phyloP scores from a whole-genome alignment of 2,329 filamentous ascomycete genomes.

The Aspergillus sp. region DNA sequence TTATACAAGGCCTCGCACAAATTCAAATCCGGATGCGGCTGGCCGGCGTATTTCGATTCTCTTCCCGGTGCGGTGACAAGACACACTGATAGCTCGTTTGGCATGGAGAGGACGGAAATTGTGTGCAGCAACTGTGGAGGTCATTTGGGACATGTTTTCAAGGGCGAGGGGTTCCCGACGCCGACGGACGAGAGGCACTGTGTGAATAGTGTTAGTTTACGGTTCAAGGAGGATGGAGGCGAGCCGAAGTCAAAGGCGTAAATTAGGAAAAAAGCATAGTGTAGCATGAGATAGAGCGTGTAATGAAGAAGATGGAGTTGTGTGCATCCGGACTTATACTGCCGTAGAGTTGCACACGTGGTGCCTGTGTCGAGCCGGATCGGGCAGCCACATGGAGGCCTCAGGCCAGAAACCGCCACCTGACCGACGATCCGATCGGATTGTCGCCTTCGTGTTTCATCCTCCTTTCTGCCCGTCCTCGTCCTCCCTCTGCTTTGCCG shows the following conservation, averaged over 20 bases:
- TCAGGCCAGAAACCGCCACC: slow-evolving; percentile 12
- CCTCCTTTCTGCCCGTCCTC: slow-evolving; percentile 6
- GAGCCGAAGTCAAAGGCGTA: slow-evolving; percentile 31
- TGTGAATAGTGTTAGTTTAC: slow-evolving; percentile 90
- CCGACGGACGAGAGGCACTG: slow-evolving; percentile 97
- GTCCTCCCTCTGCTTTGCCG: slow-evolving; percentile 7
- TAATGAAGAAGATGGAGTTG: neutral
- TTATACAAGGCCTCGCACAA: slow-evolving; percentile 93
- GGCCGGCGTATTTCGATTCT: slow-evolving; percentile 97
- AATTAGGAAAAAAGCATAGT: slow-evolving; percentile 1
- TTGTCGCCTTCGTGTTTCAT: slow-evolving; percentile 7
- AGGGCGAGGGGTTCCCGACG: slow-evolving; percentile 78
- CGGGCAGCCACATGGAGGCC: slow-evolving; percentile 10
- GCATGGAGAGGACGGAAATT: slow-evolving; percentile 89
- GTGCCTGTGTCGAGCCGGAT: slow-evolving; percentile 24
- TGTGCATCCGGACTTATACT: neutral
- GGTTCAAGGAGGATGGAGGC: slow-evolving; percentile 69
- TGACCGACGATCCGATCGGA: slow-evolving; percentile 1
- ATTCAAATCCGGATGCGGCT: slow-evolving; percentile 94
- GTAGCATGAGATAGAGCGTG: neutral
- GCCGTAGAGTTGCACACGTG: slow-evolving; percentile 19
- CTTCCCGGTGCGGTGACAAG: slow-evolving; percentile 86
- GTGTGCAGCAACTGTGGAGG: slow-evolving; percentile 93
- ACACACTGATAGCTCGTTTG: slow-evolving; percentile 72
- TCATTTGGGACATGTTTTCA: slow-evolving; percentile 87